These are phyloP conservation scores for Saururus chinensis DNA, from an alignment of 164 flowering plant species.

Conservation along the genomic window DNA sequence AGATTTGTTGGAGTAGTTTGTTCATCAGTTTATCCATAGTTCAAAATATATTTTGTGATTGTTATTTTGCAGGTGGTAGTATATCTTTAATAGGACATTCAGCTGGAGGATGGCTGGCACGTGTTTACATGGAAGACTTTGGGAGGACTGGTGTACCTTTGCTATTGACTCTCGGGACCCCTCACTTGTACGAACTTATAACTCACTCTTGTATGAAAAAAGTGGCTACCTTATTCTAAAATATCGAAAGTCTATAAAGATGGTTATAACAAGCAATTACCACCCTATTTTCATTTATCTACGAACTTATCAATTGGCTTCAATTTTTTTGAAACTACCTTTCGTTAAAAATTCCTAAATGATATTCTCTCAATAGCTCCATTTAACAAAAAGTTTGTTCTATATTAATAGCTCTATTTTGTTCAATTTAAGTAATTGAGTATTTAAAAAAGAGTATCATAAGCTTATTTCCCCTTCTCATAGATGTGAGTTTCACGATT, in stretches of 20 bases:
- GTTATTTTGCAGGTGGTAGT: slow-evolving; percentile 34
- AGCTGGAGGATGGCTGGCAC: slow-evolving; percentile 98
- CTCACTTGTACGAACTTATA: slow-evolving; percentile 50
- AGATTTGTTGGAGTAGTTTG: too few species aligned
- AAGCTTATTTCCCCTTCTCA: too few species aligned
- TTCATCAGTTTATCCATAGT: background rate
- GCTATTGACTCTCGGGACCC: slow-evolving; percentile 87
- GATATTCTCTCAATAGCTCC: too few species aligned
- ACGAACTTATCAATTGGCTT: background rate
- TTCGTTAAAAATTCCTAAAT: too few species aligned
- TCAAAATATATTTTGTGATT: too few species aligned
- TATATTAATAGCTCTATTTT: too few species aligned
- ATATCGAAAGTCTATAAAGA: background rate
- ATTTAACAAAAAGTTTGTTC: too few species aligned
- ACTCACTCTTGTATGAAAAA: background rate
- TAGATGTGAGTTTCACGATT: too few species aligned
- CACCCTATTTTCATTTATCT: background rate
- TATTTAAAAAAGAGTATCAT: too few species aligned
- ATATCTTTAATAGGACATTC: slow-evolving; percentile 86
- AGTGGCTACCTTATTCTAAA: background rate
- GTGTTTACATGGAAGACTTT: slow-evolving; percentile 84
- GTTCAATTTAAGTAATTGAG: too few species aligned
- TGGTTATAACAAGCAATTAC: background rate
- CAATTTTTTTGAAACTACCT: background rate
- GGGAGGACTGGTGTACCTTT: slow-evolving; percentile 58